Conservation (phyloP, 768 basidiomycete genomes). For the Lactarius psammicola region DNA sequence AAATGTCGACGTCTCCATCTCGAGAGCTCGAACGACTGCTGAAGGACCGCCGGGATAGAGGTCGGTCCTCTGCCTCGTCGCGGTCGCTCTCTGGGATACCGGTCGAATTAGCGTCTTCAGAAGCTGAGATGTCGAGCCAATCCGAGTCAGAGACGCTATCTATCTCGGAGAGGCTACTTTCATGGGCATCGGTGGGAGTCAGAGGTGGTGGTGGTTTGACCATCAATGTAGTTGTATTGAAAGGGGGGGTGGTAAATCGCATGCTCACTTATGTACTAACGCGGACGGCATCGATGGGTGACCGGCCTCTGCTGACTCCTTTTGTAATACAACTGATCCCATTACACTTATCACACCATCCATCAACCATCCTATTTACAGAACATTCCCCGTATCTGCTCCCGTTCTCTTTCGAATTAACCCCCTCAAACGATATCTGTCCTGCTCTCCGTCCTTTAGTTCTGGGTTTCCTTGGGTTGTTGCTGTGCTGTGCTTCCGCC, state of each 20-base stretch:
- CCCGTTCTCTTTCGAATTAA: not conserved
- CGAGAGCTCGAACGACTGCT: constrained; percentile 66
- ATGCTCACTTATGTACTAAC: constrained; percentile 23
- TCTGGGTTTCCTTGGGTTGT: constrained; percentile 27
- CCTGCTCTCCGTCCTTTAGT: constrained; percentile 40
- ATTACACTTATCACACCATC: constrained; percentile 18
- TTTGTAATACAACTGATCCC: constrained; percentile 19
- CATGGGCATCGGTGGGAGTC: constrained; percentile 36
- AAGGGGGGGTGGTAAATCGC: constrained; percentile 22
- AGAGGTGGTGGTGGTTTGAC: constrained; percentile 29
- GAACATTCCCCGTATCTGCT: not conserved
- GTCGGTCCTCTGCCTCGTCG: constrained; percentile 49
- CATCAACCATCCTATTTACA: not conserved
- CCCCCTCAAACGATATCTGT: constrained; percentile 38
- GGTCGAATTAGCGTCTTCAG: constrained; percentile 69
- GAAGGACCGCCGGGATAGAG: constrained; percentile 67
- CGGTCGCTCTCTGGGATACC: constrained; percentile 61
- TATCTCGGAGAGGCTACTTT: constrained; percentile 54
- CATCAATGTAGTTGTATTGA: constrained; percentile 28
- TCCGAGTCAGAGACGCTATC: constrained; percentile 76
- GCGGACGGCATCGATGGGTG: constrained; percentile 26
- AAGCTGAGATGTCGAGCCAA: constrained; percentile 78
- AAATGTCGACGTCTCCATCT: constrained; percentile 68
- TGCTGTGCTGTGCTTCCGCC: constrained; percentile 7
- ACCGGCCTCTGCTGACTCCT: constrained; percentile 24